Percentiles rank a stretch among this genome's conserved stretches.
Evolutionary conservation across 306 rosid species (phyloP).

Genomic region (Ceratonia siliqua): DNA sequence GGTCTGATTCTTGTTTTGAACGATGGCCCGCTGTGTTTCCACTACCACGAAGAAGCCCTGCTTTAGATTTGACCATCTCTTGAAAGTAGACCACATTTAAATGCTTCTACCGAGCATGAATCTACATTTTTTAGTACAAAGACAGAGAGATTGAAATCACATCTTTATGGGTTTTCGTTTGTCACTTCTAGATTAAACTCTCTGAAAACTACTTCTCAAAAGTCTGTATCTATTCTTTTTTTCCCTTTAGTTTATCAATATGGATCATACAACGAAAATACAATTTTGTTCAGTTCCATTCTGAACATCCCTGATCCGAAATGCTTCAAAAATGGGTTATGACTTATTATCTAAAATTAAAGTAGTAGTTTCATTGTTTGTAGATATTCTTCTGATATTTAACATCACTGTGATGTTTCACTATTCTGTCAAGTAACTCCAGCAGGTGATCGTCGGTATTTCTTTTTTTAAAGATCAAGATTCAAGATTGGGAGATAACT

Average conservation of each 20-base stretch:
- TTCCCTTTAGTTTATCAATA: not conserved
- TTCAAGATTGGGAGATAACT: not conserved
- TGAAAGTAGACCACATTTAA: constrained; percentile 42
- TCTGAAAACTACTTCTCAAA: constrained; percentile 24
- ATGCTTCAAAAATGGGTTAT: not conserved
- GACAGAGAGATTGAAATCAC: constrained; percentile 15
- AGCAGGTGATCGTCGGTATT: not conserved
- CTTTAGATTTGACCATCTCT: constrained; percentile 41
- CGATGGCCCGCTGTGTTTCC: constrained; percentile 34
- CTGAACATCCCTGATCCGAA: not conserved
- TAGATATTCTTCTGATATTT: not conserved
- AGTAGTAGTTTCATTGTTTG: not conserved
- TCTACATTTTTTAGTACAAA: constrained; percentile 18
- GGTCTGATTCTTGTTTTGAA: constrained; percentile 22
- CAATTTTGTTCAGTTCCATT: not conserved
- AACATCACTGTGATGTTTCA: not conserved
- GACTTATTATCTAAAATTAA: not conserved
- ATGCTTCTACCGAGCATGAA: not conserved
- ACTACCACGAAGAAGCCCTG: constrained; percentile 30
- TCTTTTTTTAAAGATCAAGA: not conserved
- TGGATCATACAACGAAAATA: not conserved
- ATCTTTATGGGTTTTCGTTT: constrained; percentile 26
- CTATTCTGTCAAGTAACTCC: not conserved
- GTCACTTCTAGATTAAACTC: constrained; percentile 32
- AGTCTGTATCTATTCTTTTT: constrained; percentile 10